Conservation (phyloP, 805 yeast genomes). For the Wickerhamomyces queroliae region DNA sequence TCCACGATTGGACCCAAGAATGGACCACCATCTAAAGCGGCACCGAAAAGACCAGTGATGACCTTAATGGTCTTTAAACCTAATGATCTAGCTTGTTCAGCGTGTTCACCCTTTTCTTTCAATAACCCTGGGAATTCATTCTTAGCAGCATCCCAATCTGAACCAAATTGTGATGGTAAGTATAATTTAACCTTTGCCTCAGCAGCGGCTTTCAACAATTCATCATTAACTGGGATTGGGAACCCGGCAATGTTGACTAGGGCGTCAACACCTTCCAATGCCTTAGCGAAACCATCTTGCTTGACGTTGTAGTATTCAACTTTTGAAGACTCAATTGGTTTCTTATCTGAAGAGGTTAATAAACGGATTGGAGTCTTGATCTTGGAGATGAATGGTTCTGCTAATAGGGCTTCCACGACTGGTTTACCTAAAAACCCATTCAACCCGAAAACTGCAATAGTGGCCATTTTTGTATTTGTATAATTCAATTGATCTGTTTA, state of each 20-base stretch:
- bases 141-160: conserved; percentile 29
- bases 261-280: conserved; percentile 43
- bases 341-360: conserved; percentile 27
- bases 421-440: conserved; percentile 49
- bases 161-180: conserved; percentile 60
- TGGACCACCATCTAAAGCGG: conserved; percentile 20
- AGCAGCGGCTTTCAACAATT: conserved; percentile 33
- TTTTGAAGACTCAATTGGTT: conserved; percentile 14
- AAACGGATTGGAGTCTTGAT: conserved; percentile 44
- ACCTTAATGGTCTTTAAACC: conserved; percentile 46
- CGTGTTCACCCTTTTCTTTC: conserved; percentile 29
- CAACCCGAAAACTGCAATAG: conserved; percentile 47
- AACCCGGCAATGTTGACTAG: conserved; percentile 38
- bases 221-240: conserved; percentile 25
- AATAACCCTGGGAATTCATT: conserved; percentile 30
- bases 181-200: conserved; percentile 42
- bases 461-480: too few relatives aligned
- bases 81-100: conserved; percentile 30
- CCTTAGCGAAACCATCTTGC: conserved; percentile 24
- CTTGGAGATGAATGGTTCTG: conserved; percentile 35
- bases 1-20: conserved; percentile 27
- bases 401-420: conserved; percentile 37
- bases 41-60: conserved; percentile 34
- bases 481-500: too few relatives aligned
- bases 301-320: conserved; percentile 12